These are phyloP conservation scores for Solanum ossicruentum DNA, from an alignment of 257 asterid species.

Conservation along the genomic window DNA sequence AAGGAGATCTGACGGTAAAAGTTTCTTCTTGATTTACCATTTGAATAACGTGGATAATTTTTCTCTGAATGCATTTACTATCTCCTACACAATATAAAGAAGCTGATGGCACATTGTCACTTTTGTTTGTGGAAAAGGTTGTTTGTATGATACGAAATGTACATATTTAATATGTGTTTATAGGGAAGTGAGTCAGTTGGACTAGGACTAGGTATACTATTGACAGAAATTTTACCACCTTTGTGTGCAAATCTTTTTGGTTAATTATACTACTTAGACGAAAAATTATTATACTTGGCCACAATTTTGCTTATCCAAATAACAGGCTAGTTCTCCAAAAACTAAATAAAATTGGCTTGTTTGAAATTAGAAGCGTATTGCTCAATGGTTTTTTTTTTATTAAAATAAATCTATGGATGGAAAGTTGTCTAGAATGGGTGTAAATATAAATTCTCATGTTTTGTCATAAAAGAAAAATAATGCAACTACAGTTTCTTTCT, in stretches of 20 bases:
- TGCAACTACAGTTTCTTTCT: background rate
- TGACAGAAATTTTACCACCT: background rate
- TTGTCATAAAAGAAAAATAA: background rate
- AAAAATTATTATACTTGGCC: background rate
- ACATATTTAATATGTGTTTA: background rate
- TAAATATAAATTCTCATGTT: background rate
- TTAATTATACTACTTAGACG: background rate
- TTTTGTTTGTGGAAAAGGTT: background rate
- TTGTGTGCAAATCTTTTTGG: background rate
- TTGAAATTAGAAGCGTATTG: background rate
- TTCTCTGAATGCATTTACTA: background rate
- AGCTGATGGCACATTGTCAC: background rate
- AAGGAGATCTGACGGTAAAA: slow-evolving; percentile 71
- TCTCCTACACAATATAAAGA: background rate
- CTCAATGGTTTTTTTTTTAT: background rate
- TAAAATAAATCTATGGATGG: background rate
- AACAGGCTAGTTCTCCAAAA: background rate
- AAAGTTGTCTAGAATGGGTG: background rate
- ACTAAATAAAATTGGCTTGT: background rate
- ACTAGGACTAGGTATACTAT: background rate
- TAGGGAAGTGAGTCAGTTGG: background rate
- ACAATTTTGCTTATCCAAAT: background rate
- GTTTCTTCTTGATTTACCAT: background rate
- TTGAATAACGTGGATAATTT: background rate
- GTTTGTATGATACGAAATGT: background rate